Conservation (phyloP, 2,329 filamentous ascomycete species). For the Rosellinia necatrix region DNA sequence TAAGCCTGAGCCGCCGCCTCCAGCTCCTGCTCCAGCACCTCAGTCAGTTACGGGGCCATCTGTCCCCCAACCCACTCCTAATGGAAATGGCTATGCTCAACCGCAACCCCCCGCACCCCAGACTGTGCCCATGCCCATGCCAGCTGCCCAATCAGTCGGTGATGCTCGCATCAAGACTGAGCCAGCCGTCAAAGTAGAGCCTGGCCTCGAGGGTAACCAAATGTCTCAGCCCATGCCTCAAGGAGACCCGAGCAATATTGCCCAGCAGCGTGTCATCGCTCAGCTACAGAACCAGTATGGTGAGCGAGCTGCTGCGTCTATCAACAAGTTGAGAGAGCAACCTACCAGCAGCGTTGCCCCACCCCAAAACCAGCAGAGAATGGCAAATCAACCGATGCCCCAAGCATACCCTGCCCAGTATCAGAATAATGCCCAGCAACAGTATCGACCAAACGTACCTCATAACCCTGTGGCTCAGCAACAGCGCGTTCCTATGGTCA, state of each 20-base stretch:
- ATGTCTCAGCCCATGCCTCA: constrained; percentile 15
- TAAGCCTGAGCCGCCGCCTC: constrained; percentile 66
- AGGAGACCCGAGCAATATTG: constrained; percentile 18
- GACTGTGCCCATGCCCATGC: constrained; percentile 35
- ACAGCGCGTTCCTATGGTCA: constrained; percentile 44
- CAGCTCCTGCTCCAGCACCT: constrained; percentile 43
- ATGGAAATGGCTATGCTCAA: constrained; percentile 39
- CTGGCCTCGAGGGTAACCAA: constrained; percentile 43
- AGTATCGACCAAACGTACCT: constrained; percentile 31
- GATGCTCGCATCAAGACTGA: constrained; percentile 51
- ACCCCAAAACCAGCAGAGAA: constrained; percentile 36
- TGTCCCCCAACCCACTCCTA: constrained; percentile 30
- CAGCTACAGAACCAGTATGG: constrained; percentile 66
- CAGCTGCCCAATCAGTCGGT: constrained; percentile 31
- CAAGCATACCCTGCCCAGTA: constrained; percentile 35
- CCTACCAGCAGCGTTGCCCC: constrained; percentile 32
- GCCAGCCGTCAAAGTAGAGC: constrained; percentile 54
- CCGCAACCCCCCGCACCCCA: constrained; percentile 33
- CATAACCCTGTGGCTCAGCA: constrained; percentile 35
- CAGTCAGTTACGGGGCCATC: constrained; percentile 33
- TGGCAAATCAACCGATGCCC: constrained; percentile 29
- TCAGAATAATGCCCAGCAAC: constrained; percentile 40
- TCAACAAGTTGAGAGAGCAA: constrained; percentile 60
- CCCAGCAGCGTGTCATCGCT: constrained; percentile 54
- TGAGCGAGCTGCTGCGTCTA: constrained; percentile 66